Evolutionary conservation across 352 stramenopile species (phyloP).

Genomic region (Globisporangium camurandrum): DNA sequence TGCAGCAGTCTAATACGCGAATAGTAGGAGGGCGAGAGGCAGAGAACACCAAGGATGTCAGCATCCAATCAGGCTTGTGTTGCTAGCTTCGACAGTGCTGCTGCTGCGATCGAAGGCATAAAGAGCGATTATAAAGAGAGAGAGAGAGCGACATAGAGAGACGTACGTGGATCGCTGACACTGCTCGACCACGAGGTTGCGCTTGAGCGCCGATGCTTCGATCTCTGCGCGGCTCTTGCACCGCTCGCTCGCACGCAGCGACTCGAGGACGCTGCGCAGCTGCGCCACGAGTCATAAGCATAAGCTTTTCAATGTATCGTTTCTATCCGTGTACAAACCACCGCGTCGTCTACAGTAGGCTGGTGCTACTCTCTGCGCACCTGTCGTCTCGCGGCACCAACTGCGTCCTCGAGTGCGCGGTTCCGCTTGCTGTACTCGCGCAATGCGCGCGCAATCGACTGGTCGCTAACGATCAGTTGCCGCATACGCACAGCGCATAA

Average conservation of each 20-base stretch:
- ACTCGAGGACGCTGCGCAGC: constrained; percentile 23
- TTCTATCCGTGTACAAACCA: no score
- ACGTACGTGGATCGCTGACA: constrained; percentile 53
- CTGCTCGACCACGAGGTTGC: constrained; percentile 41
- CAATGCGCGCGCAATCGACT: constrained; percentile 28
- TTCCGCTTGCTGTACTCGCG: constrained; percentile 55
- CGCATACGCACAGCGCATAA: no score
- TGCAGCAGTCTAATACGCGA: constrained; percentile 39
- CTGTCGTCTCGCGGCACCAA: constrained; percentile 31
- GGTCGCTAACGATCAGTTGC: constrained; percentile 21
- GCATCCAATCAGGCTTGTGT: no score
- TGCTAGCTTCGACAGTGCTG: no score
- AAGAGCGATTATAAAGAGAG: not conserved
- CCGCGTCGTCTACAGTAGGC: no score
- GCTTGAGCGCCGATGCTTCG: constrained; percentile 31
- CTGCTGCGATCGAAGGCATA: no score
- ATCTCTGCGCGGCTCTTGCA: constrained; percentile 27
- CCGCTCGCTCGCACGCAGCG: constrained; percentile 29
- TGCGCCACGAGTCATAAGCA: no score
- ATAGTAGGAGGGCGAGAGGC: no score
- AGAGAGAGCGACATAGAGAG: not conserved
- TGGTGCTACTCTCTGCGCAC: no score
- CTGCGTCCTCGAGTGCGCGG: constrained; percentile 29
- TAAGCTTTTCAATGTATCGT: no score
- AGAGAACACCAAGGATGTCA: no score